phyloP scores from a whole-genome alignment of 805 yeast genomes.

The Kluyveromyces lactis region DNA sequence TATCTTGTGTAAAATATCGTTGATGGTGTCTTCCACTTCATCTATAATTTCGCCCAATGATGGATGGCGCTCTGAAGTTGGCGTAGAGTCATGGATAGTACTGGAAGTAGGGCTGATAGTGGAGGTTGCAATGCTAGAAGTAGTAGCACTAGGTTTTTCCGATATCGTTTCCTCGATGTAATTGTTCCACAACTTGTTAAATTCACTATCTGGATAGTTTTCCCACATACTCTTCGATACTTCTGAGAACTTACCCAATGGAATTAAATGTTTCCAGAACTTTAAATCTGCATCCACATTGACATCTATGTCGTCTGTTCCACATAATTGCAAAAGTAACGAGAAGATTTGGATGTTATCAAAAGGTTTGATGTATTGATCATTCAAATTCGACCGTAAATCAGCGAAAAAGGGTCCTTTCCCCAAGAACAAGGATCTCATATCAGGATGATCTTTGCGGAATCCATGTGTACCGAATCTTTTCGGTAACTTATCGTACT shows the following conservation, averaged over 20 bases:
- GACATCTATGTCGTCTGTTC: slow-evolving; percentile 16
- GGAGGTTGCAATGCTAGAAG: too few species aligned
- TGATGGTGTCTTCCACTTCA: not conserved
- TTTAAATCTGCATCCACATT: slow-evolving; percentile 1
- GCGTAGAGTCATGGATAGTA: too few species aligned
- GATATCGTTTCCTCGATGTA: not conserved
- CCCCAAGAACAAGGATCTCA: slow-evolving; percentile 78
- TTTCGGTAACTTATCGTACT: slow-evolving; percentile 16
- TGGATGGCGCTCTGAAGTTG: not conserved
- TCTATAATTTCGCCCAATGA: not conserved
- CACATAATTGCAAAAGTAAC: slow-evolving; percentile 59
- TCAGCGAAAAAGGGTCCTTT: slow-evolving; percentile 67
- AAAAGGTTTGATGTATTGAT: slow-evolving; percentile 45
- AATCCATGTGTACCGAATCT: slow-evolving; percentile 73
- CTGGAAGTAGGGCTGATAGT: too few species aligned
- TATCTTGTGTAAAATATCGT: not conserved
- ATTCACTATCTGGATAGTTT: slow-evolving; percentile 2
- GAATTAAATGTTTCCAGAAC: slow-evolving; percentile 1
- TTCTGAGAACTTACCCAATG: slow-evolving; percentile 2
- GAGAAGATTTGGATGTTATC: slow-evolving; percentile 66
- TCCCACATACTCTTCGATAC: not conserved
- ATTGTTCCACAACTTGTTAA: slow-evolving; percentile 3
- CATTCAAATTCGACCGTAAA: slow-evolving; percentile 11
- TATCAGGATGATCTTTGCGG: slow-evolving; percentile 55
- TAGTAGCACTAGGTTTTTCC: not conserved